Evolutionary conservation across 495 filamentous ascomycete genomes (phyloP), one percentile per base, ranked within the genome.

Genomic region (Cladorrhinum samala): DNA sequence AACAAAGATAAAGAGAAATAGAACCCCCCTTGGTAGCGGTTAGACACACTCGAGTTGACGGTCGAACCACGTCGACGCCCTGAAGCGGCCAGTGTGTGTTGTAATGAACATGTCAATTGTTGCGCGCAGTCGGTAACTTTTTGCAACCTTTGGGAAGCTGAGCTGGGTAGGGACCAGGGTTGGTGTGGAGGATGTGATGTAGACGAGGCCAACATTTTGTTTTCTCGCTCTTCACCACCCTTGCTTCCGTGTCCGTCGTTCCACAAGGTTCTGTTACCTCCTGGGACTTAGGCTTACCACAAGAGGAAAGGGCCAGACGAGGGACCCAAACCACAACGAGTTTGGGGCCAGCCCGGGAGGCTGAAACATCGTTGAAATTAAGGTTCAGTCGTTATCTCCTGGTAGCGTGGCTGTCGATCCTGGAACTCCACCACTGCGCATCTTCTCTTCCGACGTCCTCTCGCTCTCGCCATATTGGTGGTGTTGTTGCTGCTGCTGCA

Each of bases 351-450:
- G 33, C 57, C 46, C 48, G 52, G 53, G 59, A 63, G 64, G 64
- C 64, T 69, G 66, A 69, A 69, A 69, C 66, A 65, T 56, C 23
- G 60, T 7, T 66, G 58, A 67, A 64, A 69, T 67, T 69, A 67
- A 66, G 58, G 66, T 67, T 67, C 66, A 66, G 54, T 64, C 60
- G 55, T 62, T 64, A 54, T 64, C 64, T 52, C 60, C 56, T 56
- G 50, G 54, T 55, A 62, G 64, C 64, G 66, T 67, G 66, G 61
- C 62, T 59, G 62, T 19, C 44, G 66, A 69, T 68, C 66, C 62
- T 54, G 50, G 48, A 19, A 36, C 54, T 59, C 54, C 61, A 55
- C 62, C 62, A 58, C 64, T 55, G 27, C 57, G 62, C 54, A 54
- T 47, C 53, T 59, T 61, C 56, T 66, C 64, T 48, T 66, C 64